Conservation (phyloP, 768 basidiomycete genomes). For the Gloeopeniophorella convolvens region DNA sequence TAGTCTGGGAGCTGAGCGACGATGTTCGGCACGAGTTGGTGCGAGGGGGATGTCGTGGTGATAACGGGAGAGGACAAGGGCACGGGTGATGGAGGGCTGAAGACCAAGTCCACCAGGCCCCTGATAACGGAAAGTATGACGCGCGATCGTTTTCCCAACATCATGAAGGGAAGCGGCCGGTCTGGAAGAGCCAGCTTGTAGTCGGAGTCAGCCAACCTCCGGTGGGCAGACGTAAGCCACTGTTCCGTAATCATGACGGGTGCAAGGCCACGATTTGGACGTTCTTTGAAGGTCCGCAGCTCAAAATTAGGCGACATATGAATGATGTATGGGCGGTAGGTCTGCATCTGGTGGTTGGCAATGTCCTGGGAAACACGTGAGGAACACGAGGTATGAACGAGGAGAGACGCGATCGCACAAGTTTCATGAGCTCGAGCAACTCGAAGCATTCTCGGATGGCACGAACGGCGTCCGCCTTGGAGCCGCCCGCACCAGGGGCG, state of each 20-base stretch:
- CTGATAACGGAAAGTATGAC: conserved; percentile 34
- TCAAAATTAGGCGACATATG: conserved; percentile 77
- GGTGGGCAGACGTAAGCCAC: conserved; percentile 20
- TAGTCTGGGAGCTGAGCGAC: conserved; percentile 37
- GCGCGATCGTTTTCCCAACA: conserved; percentile 18
- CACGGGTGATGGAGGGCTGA: conserved; percentile 41
- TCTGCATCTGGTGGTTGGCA: conserved; percentile 91
- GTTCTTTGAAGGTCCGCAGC: conserved; percentile 64
- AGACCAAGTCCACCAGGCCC: conserved; percentile 60
- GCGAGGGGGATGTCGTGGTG: conserved; percentile 26
- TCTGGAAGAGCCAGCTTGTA: conserved; percentile 33
- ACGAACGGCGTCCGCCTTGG: conserved; percentile 56
- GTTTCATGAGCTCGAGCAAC: conserved; percentile 91
- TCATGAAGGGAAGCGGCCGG: conserved; percentile 32
- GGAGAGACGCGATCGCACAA: conserved; percentile 46
- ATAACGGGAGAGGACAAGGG: conserved; percentile 31
- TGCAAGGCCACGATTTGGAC: conserved; percentile 31
- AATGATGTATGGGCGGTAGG: conserved; percentile 85
- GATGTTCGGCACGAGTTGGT: conserved; percentile 23
- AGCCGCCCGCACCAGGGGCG: conserved; percentile 47
- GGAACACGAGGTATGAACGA: conserved; percentile 14
- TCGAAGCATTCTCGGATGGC: conserved; percentile 83
- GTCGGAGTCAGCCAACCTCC: conserved; percentile 10
- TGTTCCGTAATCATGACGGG: conserved; percentile 20
- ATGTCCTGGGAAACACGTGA: conserved; percentile 61